phyloP scores from a whole-genome alignment of 768 basidiomycete genomes.

The Plicaturopsis crispa region DNA sequence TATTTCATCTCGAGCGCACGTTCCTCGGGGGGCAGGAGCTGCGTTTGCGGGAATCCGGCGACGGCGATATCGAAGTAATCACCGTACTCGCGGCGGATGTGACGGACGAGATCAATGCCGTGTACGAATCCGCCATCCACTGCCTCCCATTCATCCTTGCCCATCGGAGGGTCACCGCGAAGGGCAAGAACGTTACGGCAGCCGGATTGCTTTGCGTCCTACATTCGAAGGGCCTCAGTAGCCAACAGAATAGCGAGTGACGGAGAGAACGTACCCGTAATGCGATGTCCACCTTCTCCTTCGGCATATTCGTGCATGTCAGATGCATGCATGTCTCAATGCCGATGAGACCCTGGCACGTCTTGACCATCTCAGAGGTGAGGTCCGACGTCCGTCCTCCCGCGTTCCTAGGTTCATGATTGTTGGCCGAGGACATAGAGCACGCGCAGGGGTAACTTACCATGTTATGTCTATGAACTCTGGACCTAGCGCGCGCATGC shows the following conservation, averaged over 20 bases:
- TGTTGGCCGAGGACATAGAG: too few species aligned
- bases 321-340: slow-evolving; percentile 98
- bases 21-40: slow-evolving; percentile 65
- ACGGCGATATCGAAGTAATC: slow-evolving; percentile 97
- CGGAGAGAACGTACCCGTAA: slow-evolving; percentile 52
- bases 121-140: slow-evolving; percentile 87
- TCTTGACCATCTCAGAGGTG: slow-evolving; percentile 90
- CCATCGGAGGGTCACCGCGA: slow-evolving; percentile 86
- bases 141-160: slow-evolving; percentile 87
- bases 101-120: slow-evolving; percentile 85
- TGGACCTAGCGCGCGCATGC: slow-evolving; percentile 91
- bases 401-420: slow-evolving; percentile 65
- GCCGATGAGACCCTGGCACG: slow-evolving; percentile 87
- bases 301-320: slow-evolving; percentile 99
- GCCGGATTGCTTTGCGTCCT: slow-evolving; percentile 87
- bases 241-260: slow-evolving; percentile 4
- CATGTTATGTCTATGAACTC: slow-evolving; percentile 99
- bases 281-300: slow-evolving; percentile 89
- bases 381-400: slow-evolving; percentile 93
- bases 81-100: slow-evolving; percentile 75
- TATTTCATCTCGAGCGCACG: slow-evolving; percentile 72
- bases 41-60: slow-evolving; percentile 86
- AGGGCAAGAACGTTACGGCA: slow-evolving; percentile 92
- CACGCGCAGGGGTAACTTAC: slow-evolving; percentile 26
- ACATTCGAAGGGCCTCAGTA: slow-evolving; percentile 4